phyloP scores from a whole-genome alignment of 192 early-diverging fungal species.

The Umbelopsis ramanniana region DNA sequence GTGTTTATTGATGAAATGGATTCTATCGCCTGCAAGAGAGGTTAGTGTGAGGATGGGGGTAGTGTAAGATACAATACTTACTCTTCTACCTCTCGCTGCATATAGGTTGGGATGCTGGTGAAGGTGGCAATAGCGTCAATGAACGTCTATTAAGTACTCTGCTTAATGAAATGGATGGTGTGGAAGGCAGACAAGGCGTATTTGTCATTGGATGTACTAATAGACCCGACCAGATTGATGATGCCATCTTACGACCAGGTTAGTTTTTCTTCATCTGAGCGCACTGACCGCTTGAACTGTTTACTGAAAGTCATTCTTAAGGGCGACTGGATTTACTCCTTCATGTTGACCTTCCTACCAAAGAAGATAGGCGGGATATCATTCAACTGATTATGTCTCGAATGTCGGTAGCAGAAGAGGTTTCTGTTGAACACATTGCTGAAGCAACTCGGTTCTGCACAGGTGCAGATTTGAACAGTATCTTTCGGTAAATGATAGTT shows the following conservation, averaged over 20 bases:
- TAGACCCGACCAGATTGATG: constrained; percentile 85
- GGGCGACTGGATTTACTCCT: constrained; percentile 90
- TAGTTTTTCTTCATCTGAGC: constrained; percentile 2
- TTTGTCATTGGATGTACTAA: constrained; percentile 95
- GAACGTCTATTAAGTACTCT: constrained; percentile 91
- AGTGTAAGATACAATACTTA: background rate
- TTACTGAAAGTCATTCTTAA: constrained; percentile 13
- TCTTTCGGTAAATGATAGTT: constrained; percentile 53
- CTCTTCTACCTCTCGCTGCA: background rate
- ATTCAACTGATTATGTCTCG: constrained; percentile 62
- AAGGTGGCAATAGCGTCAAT: constrained; percentile 76
- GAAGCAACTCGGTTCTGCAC: constrained; percentile 66
- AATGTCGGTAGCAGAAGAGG: constrained; percentile 60
- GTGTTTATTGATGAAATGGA: constrained; percentile 97
- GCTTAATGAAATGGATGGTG: constrained; percentile 98
- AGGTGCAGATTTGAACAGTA: constrained; percentile 75
- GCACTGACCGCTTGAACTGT: background rate
- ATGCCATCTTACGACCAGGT: constrained; percentile 77
- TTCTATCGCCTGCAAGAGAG: constrained; percentile 83
- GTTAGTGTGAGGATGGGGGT: constrained; percentile 29
- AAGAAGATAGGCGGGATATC: constrained; percentile 70
- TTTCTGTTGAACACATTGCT: constrained; percentile 57
- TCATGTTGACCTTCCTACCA: constrained; percentile 64
- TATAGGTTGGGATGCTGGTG: constrained; percentile 46
- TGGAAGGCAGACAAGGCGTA: constrained; percentile 81